A percentile compares a stretch with the other conserved stretches of the same genome.
Conservation (phyloP, 1,284 basidiomycete genomes). For the Malassezia pachydermatis region DNA sequence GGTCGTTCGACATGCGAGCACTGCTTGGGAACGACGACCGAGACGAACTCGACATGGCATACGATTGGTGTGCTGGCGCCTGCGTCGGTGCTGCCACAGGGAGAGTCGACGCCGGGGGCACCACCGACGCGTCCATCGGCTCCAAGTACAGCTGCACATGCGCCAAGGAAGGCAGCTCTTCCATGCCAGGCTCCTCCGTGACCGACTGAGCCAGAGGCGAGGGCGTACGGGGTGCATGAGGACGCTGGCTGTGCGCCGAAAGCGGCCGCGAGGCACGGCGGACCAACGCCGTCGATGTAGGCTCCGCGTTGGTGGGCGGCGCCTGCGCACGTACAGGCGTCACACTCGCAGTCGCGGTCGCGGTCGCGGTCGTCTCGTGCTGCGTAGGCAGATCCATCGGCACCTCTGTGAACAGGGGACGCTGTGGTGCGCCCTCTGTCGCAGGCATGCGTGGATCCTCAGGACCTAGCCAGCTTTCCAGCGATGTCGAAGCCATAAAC, state of each 20-base stretch:
- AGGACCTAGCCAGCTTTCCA: constrained; percentile 33
- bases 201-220: constrained; percentile 1
- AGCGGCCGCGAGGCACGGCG: background rate
- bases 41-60: constrained; percentile 10
- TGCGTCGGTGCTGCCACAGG: too few species aligned
- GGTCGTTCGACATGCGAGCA: constrained; percentile 8
- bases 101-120: too few species aligned
- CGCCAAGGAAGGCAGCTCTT: background rate
- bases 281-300: background rate
- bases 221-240: constrained; percentile 10
- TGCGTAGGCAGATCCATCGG: too few species aligned
- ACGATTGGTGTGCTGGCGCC: background rate
- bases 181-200: background rate
- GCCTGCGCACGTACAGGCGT: background rate
- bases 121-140: background rate
- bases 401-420: constrained; percentile 3
- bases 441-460: constrained; percentile 3
- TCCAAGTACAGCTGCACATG: constrained; percentile 1
- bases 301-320: background rate
- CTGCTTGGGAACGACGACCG: constrained; percentile 14
- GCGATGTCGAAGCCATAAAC: constrained; percentile 31
- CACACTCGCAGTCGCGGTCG: background rate
- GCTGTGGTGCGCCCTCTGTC: background rate
- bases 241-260: background rate
- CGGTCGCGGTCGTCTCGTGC: background rate